Percentiles rank a stretch among this genome's conserved stretches.
These are phyloP conservation scores for Suillus spraguei DNA, from an alignment of 768 basidiomycete genomes.

Conservation along the genomic window DNA sequence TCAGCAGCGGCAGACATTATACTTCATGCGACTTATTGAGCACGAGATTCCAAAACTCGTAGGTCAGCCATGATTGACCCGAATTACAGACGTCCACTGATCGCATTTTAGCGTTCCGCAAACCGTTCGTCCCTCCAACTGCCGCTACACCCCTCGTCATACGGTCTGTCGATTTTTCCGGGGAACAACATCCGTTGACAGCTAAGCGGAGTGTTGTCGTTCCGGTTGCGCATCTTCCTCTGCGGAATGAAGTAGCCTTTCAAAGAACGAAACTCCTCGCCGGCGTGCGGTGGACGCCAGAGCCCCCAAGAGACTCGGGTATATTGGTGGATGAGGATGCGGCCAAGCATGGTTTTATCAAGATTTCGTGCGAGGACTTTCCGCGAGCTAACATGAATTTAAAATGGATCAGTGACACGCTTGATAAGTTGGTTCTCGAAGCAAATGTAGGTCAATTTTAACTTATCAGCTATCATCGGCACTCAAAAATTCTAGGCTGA, in stretches of 20 bases:
- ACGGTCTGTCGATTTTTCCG: conserved; percentile 75
- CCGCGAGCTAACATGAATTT: conserved; percentile 83
- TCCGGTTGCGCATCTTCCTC: conserved; percentile 71
- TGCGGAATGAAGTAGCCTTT: conserved; percentile 61
- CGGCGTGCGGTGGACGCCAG: conserved; percentile 82
- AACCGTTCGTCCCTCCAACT: conserved; percentile 74
- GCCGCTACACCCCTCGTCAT: conserved; percentile 61
- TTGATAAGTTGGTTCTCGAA: conserved; percentile 76
- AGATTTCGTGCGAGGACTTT: conserved; percentile 90
- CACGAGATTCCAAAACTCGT: conserved; percentile 87
- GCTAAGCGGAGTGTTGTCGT: conserved; percentile 75
- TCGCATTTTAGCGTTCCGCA: conserved; percentile 67
- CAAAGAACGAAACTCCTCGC: conserved; percentile 91
- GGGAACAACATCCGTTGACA: conserved; percentile 72
- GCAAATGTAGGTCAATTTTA: conserved; percentile 71
- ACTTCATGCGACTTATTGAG: conserved; percentile 85
- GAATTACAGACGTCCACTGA: conserved; percentile 17
- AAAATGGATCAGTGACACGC: conserved; percentile 89
- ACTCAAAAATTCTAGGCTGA: conserved; percentile 25
- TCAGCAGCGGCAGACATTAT: conserved; percentile 71
- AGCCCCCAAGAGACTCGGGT: conserved; percentile 72
- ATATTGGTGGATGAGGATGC: conserved; percentile 43
- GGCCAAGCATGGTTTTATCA: conserved; percentile 77
- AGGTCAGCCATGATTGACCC: conserved; percentile 47
- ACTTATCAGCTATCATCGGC: conserved; percentile 12